phyloP scores from a whole-genome alignment of 306 rosid species.

The Cicer chorassanicum region DNA sequence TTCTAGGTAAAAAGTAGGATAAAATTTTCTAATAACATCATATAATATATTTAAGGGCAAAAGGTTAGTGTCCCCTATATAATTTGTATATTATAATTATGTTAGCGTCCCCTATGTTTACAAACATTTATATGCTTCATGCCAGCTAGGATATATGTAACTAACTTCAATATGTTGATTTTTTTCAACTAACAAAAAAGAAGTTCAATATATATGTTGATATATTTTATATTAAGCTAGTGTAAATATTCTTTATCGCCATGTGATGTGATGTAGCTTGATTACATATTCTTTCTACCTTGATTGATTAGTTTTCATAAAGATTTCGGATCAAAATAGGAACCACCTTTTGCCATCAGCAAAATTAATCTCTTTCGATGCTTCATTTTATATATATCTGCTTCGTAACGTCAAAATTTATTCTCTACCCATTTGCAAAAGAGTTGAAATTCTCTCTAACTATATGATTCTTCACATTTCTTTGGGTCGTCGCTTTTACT shows the following conservation, averaged over 20 bases:
- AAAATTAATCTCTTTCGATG: slow-evolving; percentile 40
- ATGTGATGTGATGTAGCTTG: slow-evolving; percentile 19
- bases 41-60: too few species aligned
- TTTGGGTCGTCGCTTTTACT: slow-evolving; percentile 29
- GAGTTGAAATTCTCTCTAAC: slow-evolving; percentile 48
- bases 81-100: too few species aligned
- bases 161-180: background rate
- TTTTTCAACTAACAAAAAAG: too few species aligned
- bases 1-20: too few species aligned
- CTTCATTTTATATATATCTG: slow-evolving; percentile 38
- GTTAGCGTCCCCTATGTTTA: slow-evolving; percentile 8
- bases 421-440: slow-evolving; percentile 44
- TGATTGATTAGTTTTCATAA: slow-evolving; percentile 34
- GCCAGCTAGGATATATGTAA: slow-evolving; percentile 6
- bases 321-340: slow-evolving; percentile 39
- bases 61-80: too few species aligned
- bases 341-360: slow-evolving; percentile 29
- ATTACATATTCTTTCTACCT: slow-evolving; percentile 47
- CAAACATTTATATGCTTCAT: background rate
- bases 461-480: slow-evolving; percentile 49
- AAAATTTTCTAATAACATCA: too few species aligned
- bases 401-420: slow-evolving; percentile 46
- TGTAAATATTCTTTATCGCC: slow-evolving; percentile 27
- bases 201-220: background rate
- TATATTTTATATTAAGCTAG: background rate